A percentile compares a stretch with the other conserved stretches of the same genome.
Conservation (phyloP, 2,329 filamentous ascomycete genomes). For the Aspergillus sp. region DNA sequence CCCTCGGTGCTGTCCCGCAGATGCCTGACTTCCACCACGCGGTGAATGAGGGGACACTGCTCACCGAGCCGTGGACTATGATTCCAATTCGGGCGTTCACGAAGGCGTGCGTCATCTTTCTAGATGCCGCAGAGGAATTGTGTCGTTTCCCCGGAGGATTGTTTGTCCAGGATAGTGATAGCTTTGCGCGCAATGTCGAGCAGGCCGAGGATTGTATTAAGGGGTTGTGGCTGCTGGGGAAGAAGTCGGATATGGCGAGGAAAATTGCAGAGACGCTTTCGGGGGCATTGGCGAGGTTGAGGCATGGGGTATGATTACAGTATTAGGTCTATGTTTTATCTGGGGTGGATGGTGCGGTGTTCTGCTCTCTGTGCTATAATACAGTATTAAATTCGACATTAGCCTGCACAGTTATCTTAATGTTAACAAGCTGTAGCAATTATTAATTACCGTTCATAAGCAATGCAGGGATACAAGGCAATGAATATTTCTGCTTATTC, state of each 20-base stretch:
- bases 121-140: background rate
- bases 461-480: too few relatives aligned
- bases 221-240: background rate
- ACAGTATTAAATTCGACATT: too few relatives aligned
- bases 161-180: background rate
- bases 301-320: background rate
- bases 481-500: too few relatives aligned
- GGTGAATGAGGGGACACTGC: background rate
- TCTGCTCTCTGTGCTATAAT: too few relatives aligned
- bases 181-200: background rate
- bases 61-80: background rate
- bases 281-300: background rate
- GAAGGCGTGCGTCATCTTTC: background rate
- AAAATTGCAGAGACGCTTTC: background rate
- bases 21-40: background rate
- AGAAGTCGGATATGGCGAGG: conserved; percentile 2
- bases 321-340: too few relatives aligned
- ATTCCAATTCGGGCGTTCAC: background rate
- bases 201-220: background rate
- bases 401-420: too few relatives aligned
- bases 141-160: background rate
- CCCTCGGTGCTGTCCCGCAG: background rate
- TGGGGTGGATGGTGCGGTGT: too few relatives aligned
- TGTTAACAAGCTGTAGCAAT: too few relatives aligned
- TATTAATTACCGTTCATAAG: too few relatives aligned